These are phyloP conservation scores for Aureoboletus auriporus DNA, from an alignment of 768 basidiomycete genomes.

Conservation along the genomic window DNA sequence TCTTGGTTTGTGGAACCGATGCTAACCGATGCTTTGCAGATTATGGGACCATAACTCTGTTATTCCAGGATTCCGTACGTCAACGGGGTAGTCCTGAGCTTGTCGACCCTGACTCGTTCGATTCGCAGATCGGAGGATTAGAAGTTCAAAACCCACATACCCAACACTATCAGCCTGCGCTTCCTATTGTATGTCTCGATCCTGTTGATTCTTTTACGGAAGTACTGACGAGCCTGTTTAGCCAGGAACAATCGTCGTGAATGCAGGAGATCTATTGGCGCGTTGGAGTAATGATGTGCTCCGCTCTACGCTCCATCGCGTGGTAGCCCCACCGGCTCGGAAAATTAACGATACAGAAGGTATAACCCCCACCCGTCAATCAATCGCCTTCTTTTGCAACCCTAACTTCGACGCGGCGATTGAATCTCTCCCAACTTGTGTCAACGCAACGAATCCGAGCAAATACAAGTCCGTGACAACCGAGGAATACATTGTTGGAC, in stretches of 20 bases:
- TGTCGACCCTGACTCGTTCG: conserved; percentile 1
- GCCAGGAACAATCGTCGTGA: conserved; percentile 81
- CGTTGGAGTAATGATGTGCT: conserved; percentile 83
- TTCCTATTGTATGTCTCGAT: conserved; percentile 58
- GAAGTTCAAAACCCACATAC: conserved; percentile 83
- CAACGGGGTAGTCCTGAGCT: background rate
- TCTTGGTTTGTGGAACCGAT: background rate
- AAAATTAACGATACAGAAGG: conserved; percentile 45
- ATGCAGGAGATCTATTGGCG: conserved; percentile 75
- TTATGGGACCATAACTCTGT: conserved; percentile 76
- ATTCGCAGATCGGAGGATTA: conserved; percentile 66
- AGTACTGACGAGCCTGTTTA: conserved; percentile 25
- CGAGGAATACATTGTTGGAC: conserved; percentile 72
- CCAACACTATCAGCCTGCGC: conserved; percentile 63
- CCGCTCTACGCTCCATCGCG: conserved; percentile 77
- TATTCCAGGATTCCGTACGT: conserved; percentile 72
- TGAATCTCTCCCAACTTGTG: conserved; percentile 64
- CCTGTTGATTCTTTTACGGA: background rate
- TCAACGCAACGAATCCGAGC: conserved; percentile 38
- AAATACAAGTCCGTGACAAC: conserved; percentile 73
- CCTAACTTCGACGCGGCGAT: conserved; percentile 69
- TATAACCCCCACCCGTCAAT: conserved; percentile 67
- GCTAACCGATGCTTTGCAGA: conserved; percentile 36
- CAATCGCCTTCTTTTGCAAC: conserved; percentile 86
- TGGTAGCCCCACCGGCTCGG: conserved; percentile 65